These are phyloP conservation scores for Starmerella asiatica DNA, from an alignment of 805 yeast genomes.

Conservation along the genomic window DNA sequence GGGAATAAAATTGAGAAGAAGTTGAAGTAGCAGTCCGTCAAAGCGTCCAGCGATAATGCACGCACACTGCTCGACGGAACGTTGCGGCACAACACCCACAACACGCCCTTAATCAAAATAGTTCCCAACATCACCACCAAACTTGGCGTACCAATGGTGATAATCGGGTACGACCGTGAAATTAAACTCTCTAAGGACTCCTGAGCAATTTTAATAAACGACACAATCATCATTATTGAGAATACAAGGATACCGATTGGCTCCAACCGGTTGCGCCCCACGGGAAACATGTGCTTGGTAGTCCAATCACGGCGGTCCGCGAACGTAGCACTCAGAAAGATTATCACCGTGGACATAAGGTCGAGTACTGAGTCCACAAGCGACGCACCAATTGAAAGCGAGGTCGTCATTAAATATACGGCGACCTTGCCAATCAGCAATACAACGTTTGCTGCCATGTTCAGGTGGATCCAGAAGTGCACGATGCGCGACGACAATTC, in stretches of 20 bases:
- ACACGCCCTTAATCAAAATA: constrained; percentile 42
- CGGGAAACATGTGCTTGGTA: constrained; percentile 37
- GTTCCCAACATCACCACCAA: constrained; percentile 49
- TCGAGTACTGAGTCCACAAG: constrained; percentile 65
- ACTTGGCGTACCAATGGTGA: constrained; percentile 39
- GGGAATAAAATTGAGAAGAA: constrained; percentile 61
- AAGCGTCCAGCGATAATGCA: constrained; percentile 72
- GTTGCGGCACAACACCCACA: constrained; percentile 51
- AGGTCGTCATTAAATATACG: constrained; percentile 50
- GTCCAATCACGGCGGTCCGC: constrained; percentile 35
- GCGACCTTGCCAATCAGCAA: constrained; percentile 46
- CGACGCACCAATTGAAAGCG: constrained; percentile 67
- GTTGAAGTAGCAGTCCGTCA: constrained; percentile 65
- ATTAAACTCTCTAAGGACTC: constrained; percentile 43
- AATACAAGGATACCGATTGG: constrained; percentile 69
- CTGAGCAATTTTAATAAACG: constrained; percentile 59
- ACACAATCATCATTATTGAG: constrained; percentile 54
- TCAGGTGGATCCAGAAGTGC: constrained; percentile 47
- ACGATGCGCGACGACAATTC: constrained; percentile 27
- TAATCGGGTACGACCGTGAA: constrained; percentile 26
- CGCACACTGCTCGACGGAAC: constrained; percentile 54
- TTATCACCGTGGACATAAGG: constrained; percentile 59
- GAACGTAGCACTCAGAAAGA: constrained; percentile 41
- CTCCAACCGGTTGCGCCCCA: constrained; percentile 59
- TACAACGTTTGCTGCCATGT: constrained; percentile 43